Conservation (phyloP, 176 grass and related monocot genomes). For the Typha latifolia region DNA sequence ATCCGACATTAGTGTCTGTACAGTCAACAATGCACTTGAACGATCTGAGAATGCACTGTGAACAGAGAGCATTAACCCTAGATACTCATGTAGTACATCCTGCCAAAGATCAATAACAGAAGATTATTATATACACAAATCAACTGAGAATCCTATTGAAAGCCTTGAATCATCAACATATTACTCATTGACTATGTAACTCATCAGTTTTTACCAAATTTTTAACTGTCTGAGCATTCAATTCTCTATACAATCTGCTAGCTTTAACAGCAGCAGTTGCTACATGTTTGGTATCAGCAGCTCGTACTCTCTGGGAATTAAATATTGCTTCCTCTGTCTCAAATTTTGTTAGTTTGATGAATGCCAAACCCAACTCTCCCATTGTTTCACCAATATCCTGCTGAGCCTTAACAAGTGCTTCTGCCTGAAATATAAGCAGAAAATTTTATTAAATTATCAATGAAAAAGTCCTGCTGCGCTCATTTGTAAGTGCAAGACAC, state of each 20-base stretch:
- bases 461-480: not conserved
- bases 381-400: conserved; percentile 99
- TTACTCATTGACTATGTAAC: not conserved
- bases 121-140: not conserved
- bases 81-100: conserved; percentile 88
- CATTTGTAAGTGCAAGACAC: not conserved
- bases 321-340: conserved; percentile 76
- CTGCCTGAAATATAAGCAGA: conserved; percentile 47
- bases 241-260: conserved; percentile 83
- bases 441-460: not conserved
- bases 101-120: conserved; percentile 25
- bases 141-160: not conserved
- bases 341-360: conserved; percentile 87
- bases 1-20: conserved; percentile 94
- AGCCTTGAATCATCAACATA: not conserved
- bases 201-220: conserved; percentile 49
- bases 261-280: conserved; percentile 95
- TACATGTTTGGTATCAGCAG: conserved; percentile 65
- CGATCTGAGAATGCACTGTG: conserved; percentile 85
- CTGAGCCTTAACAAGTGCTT: conserved; percentile 83
- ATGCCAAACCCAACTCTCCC: conserved; percentile 89
- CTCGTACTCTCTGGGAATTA: conserved; percentile 68
- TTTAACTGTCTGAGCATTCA: conserved; percentile 97
- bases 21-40: conserved; percentile 80
- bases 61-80: conserved; percentile 84